These are phyloP conservation scores for Cyanodermella asteris DNA, from an alignment of 2,329 filamentous ascomycete genomes.

Conservation along the genomic window DNA sequence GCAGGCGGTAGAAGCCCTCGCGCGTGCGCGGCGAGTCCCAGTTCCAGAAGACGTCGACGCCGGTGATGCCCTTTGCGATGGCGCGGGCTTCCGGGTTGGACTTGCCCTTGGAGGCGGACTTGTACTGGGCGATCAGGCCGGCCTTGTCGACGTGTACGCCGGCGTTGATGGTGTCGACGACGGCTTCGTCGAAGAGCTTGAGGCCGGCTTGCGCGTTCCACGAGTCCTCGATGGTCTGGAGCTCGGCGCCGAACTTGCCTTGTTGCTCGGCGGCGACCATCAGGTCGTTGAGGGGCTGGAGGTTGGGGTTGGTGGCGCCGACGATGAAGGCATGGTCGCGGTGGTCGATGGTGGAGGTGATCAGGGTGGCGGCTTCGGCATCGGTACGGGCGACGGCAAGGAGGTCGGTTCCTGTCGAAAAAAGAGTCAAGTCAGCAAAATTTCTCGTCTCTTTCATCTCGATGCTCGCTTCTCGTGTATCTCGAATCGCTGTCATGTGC, in stretches of 20 bases:
- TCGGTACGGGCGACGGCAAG: constrained; percentile 85
- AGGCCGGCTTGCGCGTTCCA: constrained; percentile 64
- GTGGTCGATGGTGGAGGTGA: constrained; percentile 87
- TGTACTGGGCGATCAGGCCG: constrained; percentile 44
- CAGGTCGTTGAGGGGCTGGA: constrained; percentile 71
- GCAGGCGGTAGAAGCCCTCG: constrained; percentile 85
- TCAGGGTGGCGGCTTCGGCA: constrained; percentile 90
- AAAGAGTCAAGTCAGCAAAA: too few species aligned
- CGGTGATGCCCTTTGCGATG: constrained; percentile 55
- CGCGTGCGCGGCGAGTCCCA: constrained; percentile 87
- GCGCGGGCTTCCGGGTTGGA: constrained; percentile 62
- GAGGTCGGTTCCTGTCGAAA: constrained; percentile 50
- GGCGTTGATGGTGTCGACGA: constrained; percentile 57
- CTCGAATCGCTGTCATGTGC: too few species aligned
- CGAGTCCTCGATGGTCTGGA: constrained; percentile 79
- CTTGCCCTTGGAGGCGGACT: constrained; percentile 52
- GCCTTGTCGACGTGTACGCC: constrained; percentile 47
- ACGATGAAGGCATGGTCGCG: constrained; percentile 89
- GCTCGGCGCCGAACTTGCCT: constrained; percentile 57
- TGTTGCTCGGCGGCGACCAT: constrained; percentile 68
- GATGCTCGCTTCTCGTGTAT: too few species aligned
- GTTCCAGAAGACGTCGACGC: constrained; percentile 71
- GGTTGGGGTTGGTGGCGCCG: constrained; percentile 63
- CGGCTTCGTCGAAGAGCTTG: constrained; percentile 78
- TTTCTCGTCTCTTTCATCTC: too few species aligned